Base-by-base conservation (phyloP, 208 protist species). In the Trypanosoma melophagium region DNA sequence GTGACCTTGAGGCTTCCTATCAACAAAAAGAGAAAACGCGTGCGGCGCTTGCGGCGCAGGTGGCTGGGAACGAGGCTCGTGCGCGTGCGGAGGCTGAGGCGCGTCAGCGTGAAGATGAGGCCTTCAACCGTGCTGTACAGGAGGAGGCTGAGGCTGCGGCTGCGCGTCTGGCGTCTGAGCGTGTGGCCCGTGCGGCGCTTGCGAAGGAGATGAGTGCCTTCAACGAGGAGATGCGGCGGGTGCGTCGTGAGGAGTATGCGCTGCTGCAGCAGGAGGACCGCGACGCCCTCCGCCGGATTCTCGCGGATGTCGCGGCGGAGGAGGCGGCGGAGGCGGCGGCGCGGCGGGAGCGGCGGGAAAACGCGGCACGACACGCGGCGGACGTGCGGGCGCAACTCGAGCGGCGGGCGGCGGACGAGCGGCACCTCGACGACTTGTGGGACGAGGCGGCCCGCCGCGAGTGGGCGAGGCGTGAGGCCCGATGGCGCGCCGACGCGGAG, bases 401-500 rank as follows among this genome's bases (percentile, higher is more conserved):
- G 21, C 71, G 74, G 4, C 79, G 86, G 66, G 57, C 73, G 60
- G 83, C 82, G 70, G 84, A 83, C 12, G 70, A 84, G 64, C 67
- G 74, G 4, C 53, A 77, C 51, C 72, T 93, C 17, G 90, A 95
- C 56, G 74, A 80, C 51, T 64, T 95, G 40, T 95, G 90, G 87
- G 81, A 84, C 53, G 86, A 93, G 74, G 90, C 79, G 25, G 93
- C 83, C 69, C 76, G 84, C 44, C 81, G 82, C 63, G 70, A 92
- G 75, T 95, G 90, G 90, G 85, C 50, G 61, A 90, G 87, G 69
- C 87, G 87, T 21, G 87, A 95, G 79, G 72, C 71, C 14, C 74
- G 79, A 52, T 95, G 90, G 87, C 54, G 74, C 16, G 80, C 80
- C 16, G 83, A 93, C 2, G 75, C 85, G 74, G 60, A 75, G 14